Evolutionary conservation across 2,329 filamentous ascomycete genomes (phyloP).

Genomic region (Epichloe scottii): DNA sequence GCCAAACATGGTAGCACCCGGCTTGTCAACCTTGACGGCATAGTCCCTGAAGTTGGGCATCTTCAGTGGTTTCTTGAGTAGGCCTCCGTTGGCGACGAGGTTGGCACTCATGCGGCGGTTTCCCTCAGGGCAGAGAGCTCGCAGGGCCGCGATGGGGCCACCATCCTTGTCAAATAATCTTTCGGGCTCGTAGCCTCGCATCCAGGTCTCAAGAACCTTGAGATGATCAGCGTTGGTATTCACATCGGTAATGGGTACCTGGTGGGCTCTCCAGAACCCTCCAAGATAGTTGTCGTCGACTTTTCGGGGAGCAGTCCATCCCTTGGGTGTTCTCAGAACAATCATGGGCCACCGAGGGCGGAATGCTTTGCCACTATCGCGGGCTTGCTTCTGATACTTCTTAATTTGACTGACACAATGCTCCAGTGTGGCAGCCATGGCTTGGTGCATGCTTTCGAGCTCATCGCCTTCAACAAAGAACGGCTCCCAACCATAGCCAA

Average conservation of each 20-base stretch:
- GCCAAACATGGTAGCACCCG: constrained; percentile 41
- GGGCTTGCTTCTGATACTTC: constrained; percentile 56
- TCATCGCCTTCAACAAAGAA: constrained; percentile 73
- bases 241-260: constrained; percentile 64
- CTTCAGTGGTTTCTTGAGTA: constrained; percentile 52
- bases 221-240: constrained; percentile 52
- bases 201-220: constrained; percentile 61
- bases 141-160: constrained; percentile 49
- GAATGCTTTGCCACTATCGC: constrained; percentile 55
- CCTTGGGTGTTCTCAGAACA: constrained; percentile 63
- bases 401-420: constrained; percentile 58
- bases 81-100: constrained; percentile 60
- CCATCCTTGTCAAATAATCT: constrained; percentile 55
- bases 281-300: constrained; percentile 57
- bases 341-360: constrained; percentile 71
- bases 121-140: constrained; percentile 51
- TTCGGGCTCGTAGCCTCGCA: constrained; percentile 64
- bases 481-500: constrained; percentile 66
- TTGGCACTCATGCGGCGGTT: constrained; percentile 65
- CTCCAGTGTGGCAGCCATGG: constrained; percentile 67
- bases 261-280: constrained; percentile 70
- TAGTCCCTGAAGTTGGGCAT: constrained; percentile 62
- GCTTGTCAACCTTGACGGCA: constrained; percentile 46
- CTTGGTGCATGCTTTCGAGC: constrained; percentile 63
- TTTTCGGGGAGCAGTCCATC: constrained; percentile 66